Base-by-base conservation (phyloP, 176 grass and related monocot species). In the Saccharum spontaneum region DNA sequence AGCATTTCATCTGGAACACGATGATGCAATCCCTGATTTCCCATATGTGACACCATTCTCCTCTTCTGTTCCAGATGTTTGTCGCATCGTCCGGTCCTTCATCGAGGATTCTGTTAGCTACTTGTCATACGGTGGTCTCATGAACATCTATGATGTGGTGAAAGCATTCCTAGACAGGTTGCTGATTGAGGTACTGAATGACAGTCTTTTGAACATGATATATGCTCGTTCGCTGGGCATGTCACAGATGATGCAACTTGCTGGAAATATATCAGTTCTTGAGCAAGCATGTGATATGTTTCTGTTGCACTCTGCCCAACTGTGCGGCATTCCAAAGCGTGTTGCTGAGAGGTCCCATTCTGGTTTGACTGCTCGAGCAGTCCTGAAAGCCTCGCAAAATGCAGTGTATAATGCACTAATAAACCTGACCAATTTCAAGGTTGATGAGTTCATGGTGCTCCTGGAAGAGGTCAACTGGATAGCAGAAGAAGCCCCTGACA, bases 91-190 rank as follows among this genome's bases (percentile, higher is more conserved):
- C 44, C 85, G 95, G 40, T 90, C 95, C 64, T 98, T 95, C 64
- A 88, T 95, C 17, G 95, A 93, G 83, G 92, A 98, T 85, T 98
- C 95, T 36, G 89, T 98, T 40, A 95, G 80, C 82, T 98, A 93
- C 78, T 87, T 98, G 64, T 91, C 92, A 16, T 91, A 88, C 18
- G 87, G 89, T 75, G 92, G 89, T 77, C 71, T 81, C 20, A 76
- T 88, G 54, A 93, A 88, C 86, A 79, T 87, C 13, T 93, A 81
- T 31, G 89, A 95, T 80, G 87, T 98, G 41, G 87, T 92, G 49
- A 95, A 90, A 69, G 67, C 84, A 31, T 98, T 90, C 86, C 83
- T 98, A 26, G 91, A 98, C 73, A 88, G 89, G 86, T 83, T 98
- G 40, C 70, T 98, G 85, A 98, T 98, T 83, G 95, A 98, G 79